Percentiles rank a stretch among this genome's conserved stretches.
phyloP scores from a whole-genome alignment of 2,329 filamentous ascomycete genomes.

The Talaromyces sp. region DNA sequence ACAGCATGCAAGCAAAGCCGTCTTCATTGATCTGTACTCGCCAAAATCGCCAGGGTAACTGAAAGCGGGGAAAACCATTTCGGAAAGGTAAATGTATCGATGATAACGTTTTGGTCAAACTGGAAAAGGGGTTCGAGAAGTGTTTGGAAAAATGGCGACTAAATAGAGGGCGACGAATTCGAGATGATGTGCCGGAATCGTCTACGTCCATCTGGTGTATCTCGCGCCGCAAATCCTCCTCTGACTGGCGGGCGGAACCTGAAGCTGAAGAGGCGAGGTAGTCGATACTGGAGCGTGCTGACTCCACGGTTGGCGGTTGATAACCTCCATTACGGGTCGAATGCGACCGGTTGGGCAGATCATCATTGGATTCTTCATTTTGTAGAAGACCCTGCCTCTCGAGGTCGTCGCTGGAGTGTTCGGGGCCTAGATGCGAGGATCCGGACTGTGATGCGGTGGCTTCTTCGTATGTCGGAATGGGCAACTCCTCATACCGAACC shows the following conservation, averaged over 20 bases:
- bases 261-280: conserved; percentile 55
- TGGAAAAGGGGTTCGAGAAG: conserved; percentile 58
- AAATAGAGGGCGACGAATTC: conserved; percentile 40
- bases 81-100: conserved; percentile 54
- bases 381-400: conserved; percentile 76
- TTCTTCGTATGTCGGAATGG: conserved; percentile 83
- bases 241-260: conserved; percentile 55
- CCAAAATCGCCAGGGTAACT: conserved; percentile 39
- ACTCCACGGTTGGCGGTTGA: conserved; percentile 78
- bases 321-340: conserved; percentile 55
- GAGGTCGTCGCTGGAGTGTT: conserved; percentile 66
- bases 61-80: conserved; percentile 44
- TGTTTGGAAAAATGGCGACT: conserved; percentile 56
- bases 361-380: conserved; percentile 45
- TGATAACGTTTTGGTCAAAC: conserved; percentile 58
- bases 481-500: conserved; percentile 59
- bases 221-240: conserved; percentile 69
- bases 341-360: conserved; percentile 36
- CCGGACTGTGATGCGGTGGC: conserved; percentile 62
- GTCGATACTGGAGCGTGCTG: conserved; percentile 64
- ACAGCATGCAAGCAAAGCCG: conserved; percentile 61
- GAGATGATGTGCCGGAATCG: conserved; percentile 54
- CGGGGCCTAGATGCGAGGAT: conserved; percentile 53
- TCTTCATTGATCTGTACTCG: conserved; percentile 41
- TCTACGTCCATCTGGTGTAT: conserved; percentile 88